Conservation (phyloP, 169 alveolate genomes). For the Plasmodium fragile region DNA sequence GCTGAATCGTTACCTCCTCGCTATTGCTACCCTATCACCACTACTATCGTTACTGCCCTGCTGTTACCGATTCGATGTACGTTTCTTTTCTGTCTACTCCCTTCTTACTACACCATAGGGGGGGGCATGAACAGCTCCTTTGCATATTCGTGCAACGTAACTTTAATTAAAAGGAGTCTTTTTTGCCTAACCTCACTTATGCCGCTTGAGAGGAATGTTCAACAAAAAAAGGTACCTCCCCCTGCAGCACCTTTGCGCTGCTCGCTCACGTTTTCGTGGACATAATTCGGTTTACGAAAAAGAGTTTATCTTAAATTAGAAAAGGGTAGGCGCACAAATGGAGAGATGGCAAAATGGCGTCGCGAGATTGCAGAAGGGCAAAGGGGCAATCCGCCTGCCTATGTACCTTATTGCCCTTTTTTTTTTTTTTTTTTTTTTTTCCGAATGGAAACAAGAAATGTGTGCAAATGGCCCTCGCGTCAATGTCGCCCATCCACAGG, state of each 20-base stretch:
- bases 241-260: background rate
- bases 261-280: background rate
- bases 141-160: background rate
- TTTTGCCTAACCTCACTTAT: background rate
- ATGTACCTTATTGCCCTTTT: background rate
- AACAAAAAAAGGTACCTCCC: background rate
- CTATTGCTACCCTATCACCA: background rate
- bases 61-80: background rate
- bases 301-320: background rate
- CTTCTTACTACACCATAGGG: background rate
- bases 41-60: background rate
- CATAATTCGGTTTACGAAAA: background rate
- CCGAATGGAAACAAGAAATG: background rate
- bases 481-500: background rate
- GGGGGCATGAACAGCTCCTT: background rate
- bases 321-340: background rate
- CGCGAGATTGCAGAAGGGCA: background rate
- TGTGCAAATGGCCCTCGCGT: background rate
- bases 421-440: background rate
- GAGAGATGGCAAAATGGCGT: background rate
- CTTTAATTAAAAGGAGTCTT: background rate
- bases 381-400: background rate
- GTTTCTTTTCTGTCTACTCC: background rate
- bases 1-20: background rate
- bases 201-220: background rate